Evolutionary conservation across 305 asterid genomes (phyloP).

Genomic region (Plantago coronopus): DNA sequence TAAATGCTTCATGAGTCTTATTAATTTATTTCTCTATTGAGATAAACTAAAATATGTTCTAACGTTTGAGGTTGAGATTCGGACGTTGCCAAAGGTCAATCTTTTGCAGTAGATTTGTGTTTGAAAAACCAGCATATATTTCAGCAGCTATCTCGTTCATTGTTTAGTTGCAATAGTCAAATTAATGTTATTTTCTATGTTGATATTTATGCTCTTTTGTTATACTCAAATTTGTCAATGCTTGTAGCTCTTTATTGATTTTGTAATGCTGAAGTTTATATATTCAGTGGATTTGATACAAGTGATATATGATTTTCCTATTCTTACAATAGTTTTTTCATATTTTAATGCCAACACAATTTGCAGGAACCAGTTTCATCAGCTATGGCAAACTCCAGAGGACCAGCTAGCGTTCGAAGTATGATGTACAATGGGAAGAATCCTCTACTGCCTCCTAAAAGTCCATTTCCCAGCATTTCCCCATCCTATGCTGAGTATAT

Average conservation of each 20-base stretch:
- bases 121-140: not conserved
- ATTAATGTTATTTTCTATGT: not conserved
- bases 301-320: not conserved
- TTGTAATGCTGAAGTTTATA: not conserved
- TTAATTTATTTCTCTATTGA: not conserved
- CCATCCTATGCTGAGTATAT: slow-evolving; percentile 44
- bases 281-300: not conserved
- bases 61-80: not conserved
- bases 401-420: slow-evolving; percentile 43
- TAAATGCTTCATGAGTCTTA: not conserved
- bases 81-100: not conserved
- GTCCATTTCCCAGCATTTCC: slow-evolving; percentile 57
- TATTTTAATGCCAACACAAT: slow-evolving; percentile 2
- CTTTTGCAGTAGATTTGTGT: not conserved
- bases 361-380: slow-evolving; percentile 31
- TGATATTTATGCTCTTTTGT: not conserved
- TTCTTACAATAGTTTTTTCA: slow-evolving; percentile 6
- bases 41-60: not conserved
- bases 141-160: not conserved
- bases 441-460: slow-evolving; percentile 60
- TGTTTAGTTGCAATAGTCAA: not conserved
- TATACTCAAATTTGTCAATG: slow-evolving; percentile 8
- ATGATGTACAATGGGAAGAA: slow-evolving; percentile 41
- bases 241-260: not conserved
- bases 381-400: slow-evolving; percentile 49